Conservation (phyloP, 257 asterid genomes). For the Solanum microdontum region DNA sequence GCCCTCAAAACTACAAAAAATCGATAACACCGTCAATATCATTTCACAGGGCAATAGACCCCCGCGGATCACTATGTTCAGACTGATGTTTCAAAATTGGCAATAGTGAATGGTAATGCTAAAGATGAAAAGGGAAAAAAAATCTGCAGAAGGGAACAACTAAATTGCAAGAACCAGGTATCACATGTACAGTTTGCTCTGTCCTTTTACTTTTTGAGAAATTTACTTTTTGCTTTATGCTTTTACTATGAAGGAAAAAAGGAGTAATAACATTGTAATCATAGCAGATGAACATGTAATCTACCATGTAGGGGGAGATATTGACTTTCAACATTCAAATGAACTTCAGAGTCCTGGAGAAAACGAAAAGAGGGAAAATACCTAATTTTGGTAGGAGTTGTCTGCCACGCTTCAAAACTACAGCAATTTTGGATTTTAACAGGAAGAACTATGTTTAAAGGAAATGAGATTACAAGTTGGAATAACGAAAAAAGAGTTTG, state of each 20-base stretch:
- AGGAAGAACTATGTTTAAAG: neutral
- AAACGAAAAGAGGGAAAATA: neutral
- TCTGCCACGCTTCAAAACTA: neutral
- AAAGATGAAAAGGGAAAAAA: neutral
- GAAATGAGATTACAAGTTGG: neutral
- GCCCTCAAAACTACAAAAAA: neutral
- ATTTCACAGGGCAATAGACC: neutral
- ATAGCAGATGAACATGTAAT: neutral
- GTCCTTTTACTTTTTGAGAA: neutral
- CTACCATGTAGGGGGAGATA: neutral
- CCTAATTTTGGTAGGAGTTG: neutral
- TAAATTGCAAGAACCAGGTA: neutral
- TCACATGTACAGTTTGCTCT: neutral
- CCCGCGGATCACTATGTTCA: neutral
- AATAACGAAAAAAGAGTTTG: neutral
- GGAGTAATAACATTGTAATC: neutral
- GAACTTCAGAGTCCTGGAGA: neutral
- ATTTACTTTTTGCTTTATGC: neutral
- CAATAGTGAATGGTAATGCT: neutral
- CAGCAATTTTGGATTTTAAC: neutral
- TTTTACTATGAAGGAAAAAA: neutral
- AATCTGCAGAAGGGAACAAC: neutral
- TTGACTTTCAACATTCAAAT: neutral
- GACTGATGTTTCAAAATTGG: neutral
- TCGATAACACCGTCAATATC: neutral